phyloP scores from a whole-genome alignment of 306 rosid species.

The Vigna angularis region DNA sequence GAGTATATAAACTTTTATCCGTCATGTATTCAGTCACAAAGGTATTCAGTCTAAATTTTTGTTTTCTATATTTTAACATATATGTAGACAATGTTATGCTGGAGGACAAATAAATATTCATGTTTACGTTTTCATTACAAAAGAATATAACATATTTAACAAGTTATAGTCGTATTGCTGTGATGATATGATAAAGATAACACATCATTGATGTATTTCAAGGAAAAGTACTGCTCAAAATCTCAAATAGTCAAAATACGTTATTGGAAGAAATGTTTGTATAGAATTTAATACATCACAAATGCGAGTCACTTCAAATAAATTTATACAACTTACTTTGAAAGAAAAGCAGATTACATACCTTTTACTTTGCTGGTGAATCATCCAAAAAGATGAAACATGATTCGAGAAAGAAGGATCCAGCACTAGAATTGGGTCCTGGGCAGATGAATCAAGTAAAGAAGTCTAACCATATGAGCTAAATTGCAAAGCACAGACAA shows the following conservation, averaged over 20 bases:
- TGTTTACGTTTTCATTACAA: not conserved
- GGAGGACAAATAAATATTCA: conserved; percentile 5
- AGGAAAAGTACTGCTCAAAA: conserved; percentile 4
- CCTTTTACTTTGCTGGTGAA: conserved; percentile 87
- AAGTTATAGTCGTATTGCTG: not conserved
- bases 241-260: conserved; percentile 10
- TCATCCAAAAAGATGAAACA: conserved; percentile 88
- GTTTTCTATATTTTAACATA: no score
- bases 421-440: conserved; percentile 87
- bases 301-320: conserved; percentile 7
- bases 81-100: not conserved
- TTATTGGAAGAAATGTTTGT: conserved; percentile 4
- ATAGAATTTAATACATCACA: not conserved
- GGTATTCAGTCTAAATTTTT: no score
- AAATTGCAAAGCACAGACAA: conserved; percentile 21
- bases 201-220: not conserved
- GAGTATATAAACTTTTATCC: no score
- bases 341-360: conserved; percentile 45
- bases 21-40: no score
- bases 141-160: not conserved
- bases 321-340: not conserved
- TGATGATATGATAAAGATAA: not conserved
- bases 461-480: not conserved
- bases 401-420: conserved; percentile 74
- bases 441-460: conserved; percentile 44